Conservation (phyloP, 2,329 filamentous ascomycete genomes). For the Trichoderma guizhouense region DNA sequence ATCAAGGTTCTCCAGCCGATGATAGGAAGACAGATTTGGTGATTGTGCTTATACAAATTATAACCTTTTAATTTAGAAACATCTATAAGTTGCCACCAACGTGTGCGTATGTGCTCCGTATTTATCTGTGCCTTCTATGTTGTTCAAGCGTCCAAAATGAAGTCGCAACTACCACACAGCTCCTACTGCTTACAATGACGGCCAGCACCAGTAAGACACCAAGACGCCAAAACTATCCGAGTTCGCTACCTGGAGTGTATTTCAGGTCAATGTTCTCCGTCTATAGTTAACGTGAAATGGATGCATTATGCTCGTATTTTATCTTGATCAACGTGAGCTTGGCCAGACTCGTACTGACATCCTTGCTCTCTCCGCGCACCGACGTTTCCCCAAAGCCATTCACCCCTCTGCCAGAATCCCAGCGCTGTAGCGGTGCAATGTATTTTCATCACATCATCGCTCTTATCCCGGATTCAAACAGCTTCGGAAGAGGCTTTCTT, state of each 20-base stretch:
- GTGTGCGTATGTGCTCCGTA: no score
- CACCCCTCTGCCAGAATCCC: background rate
- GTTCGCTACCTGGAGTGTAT: background rate
- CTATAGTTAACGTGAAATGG: no score
- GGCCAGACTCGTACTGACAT: background rate
- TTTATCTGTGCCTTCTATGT: background rate
- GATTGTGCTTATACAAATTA: background rate
- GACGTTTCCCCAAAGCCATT: background rate
- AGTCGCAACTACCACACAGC: background rate
- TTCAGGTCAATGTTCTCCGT: background rate
- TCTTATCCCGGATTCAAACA: background rate
- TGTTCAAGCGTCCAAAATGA: background rate
- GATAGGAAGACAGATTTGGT: background rate
- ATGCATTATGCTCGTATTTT: background rate
- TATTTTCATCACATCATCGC: background rate
- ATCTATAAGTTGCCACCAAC: no score
- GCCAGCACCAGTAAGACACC: background rate
- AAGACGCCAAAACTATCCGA: background rate
- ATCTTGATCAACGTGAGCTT: background rate
- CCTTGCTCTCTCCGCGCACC: background rate
- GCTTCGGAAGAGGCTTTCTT: background rate
- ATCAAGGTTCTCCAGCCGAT: background rate
- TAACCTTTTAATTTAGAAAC: no score
- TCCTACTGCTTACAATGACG: background rate
- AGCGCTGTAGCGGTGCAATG: background rate